Percentiles rank a stretch among this genome's conserved stretches.
Conservation (phyloP, 208 protist genomes). For the Porcisia deanei region DNA sequence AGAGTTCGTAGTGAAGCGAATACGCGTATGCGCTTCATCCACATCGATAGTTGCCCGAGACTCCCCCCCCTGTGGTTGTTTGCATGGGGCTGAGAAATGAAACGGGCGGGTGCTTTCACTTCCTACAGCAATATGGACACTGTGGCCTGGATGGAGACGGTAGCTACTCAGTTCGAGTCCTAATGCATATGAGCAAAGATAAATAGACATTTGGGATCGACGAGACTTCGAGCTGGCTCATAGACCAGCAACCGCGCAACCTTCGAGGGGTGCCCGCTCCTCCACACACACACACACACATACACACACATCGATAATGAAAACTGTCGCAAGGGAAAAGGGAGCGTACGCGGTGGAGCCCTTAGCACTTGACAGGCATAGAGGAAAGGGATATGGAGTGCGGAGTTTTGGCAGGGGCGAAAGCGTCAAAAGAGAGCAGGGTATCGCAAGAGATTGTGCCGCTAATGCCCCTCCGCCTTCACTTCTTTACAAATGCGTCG, state of each 20-base stretch:
- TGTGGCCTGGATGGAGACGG: too few relatives aligned
- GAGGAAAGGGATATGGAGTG: background rate
- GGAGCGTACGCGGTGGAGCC: background rate
- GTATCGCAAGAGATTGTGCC: background rate
- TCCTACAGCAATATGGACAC: too few relatives aligned
- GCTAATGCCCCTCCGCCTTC: conserved; percentile 32
- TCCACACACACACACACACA: background rate
- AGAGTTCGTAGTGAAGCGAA: too few relatives aligned
- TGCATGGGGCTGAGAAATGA: too few relatives aligned
- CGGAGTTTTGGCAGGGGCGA: background rate
- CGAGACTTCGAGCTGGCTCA: background rate
- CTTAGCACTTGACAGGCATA: background rate
- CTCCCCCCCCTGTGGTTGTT: too few relatives aligned
- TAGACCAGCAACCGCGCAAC: background rate
- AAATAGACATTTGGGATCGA: background rate
- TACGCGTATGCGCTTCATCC: too few relatives aligned
- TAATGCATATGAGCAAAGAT: background rate
- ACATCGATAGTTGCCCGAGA: too few relatives aligned
- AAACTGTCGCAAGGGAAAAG: background rate
- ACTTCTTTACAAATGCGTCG: conserved; percentile 42
- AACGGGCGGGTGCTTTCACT: too few relatives aligned
- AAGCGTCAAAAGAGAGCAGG: background rate
- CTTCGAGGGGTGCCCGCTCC: background rate
- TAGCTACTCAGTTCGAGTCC: background rate
- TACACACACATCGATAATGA: background rate